Conservation (phyloP, 2,329 filamentous ascomycete species). For the Fusarium gaditjirri region DNA sequence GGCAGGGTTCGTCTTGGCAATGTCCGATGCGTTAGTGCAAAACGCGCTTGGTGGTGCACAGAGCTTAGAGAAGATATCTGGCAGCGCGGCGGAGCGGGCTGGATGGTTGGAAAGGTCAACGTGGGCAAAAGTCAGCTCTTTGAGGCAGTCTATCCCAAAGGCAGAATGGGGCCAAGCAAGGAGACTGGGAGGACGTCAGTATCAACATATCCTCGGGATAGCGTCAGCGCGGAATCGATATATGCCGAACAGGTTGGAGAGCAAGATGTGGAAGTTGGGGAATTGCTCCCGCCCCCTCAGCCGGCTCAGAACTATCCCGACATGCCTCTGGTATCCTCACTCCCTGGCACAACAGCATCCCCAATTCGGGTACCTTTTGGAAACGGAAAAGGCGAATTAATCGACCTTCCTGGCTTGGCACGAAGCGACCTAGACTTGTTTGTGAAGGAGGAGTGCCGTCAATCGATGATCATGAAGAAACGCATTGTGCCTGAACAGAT, state of each 20-base stretch:
- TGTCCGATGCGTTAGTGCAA: slow-evolving; percentile 85
- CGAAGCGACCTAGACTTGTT: slow-evolving; percentile 78
- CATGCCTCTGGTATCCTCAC: slow-evolving; percentile 86
- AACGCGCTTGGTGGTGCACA: slow-evolving; percentile 90
- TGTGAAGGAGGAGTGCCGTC: slow-evolving; percentile 73
- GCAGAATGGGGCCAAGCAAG: slow-evolving; percentile 57
- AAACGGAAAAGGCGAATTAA: slow-evolving; percentile 85
- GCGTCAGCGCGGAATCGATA: slow-evolving; percentile 36
- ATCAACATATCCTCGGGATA: slow-evolving; percentile 28
- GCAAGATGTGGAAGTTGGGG: slow-evolving; percentile 53
- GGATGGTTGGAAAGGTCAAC: slow-evolving; percentile 98
- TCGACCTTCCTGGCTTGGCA: slow-evolving; percentile 88
- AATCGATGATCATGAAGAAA: slow-evolving; percentile 80
- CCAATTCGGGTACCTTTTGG: slow-evolving; percentile 95
- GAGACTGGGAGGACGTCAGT: slow-evolving; percentile 17
- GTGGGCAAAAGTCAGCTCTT: slow-evolving; percentile 97
- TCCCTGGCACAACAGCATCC: slow-evolving; percentile 93
- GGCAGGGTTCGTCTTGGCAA: slow-evolving; percentile 86
- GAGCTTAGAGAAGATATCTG: slow-evolving; percentile 88
- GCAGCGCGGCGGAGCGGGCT: slow-evolving; percentile 83
- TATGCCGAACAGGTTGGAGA: slow-evolving; percentile 44
- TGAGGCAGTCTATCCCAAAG: slow-evolving; percentile 86
- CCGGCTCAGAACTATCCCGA: slow-evolving; percentile 79
- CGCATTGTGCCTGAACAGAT: slow-evolving; percentile 79
- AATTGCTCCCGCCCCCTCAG: slow-evolving; percentile 80